phyloP scores from a whole-genome alignment of 352 stramenopile species.

The Phytopythium sindhum region DNA sequence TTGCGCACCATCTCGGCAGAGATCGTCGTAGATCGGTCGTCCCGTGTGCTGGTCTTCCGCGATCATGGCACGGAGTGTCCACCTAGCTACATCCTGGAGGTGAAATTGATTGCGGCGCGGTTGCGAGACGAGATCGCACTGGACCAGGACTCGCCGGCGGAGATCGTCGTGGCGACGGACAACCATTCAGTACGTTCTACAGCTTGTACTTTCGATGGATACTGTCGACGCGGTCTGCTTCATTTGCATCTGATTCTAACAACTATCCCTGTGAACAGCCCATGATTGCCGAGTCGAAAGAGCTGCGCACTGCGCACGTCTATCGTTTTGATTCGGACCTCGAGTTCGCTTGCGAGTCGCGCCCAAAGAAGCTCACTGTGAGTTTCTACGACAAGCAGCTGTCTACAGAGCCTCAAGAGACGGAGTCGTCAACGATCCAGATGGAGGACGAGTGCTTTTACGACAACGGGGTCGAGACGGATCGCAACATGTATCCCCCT shows the following conservation, averaged over 20 bases:
- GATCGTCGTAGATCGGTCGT: conserved; percentile 76
- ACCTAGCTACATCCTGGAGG: conserved; percentile 74
- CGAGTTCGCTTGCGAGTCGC: conserved; percentile 61
- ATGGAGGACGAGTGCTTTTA: conserved; percentile 61
- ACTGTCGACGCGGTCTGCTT: neutral
- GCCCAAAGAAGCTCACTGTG: conserved; percentile 65
- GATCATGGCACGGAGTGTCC: conserved; percentile 51
- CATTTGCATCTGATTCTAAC: neutral
- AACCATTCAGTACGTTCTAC: conserved; percentile 46
- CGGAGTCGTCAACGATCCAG: conserved; percentile 41
- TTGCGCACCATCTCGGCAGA: conserved; percentile 64
- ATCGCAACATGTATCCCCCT: conserved; percentile 26
- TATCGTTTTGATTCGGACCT: conserved; percentile 82
- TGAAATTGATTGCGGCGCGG: conserved; percentile 79
- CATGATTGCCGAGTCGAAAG: conserved; percentile 51
- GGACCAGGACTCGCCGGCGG: conserved; percentile 51
- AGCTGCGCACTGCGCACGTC: conserved; percentile 71
- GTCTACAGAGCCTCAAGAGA: conserved; percentile 24
- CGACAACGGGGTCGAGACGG: conserved; percentile 18
- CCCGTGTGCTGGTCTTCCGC: conserved; percentile 76
- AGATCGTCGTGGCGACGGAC: conserved; percentile 64
- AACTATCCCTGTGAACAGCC: neutral
- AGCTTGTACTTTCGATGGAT: neutral
- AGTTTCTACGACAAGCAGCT: conserved; percentile 66
- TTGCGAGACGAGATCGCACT: conserved; percentile 60